A percentile compares a stretch with the other conserved stretches of the same genome.
These are phyloP conservation scores for Peltaster fructicola DNA, from an alignment of 2,329 filamentous ascomycete species.

Conservation along the genomic window DNA sequence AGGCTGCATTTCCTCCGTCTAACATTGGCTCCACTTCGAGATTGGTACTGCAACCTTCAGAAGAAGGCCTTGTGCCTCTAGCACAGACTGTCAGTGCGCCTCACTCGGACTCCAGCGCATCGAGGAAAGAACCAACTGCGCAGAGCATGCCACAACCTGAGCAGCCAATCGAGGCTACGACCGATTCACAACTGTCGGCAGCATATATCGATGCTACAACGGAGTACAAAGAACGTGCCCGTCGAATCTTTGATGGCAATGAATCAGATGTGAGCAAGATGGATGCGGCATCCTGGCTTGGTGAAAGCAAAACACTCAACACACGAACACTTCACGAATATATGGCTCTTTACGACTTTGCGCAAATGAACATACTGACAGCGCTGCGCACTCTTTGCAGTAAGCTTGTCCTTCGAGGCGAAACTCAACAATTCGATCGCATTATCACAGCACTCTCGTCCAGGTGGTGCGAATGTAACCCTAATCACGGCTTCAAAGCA, in stretches of 20 bases:
- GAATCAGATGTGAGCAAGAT: constrained; percentile 66
- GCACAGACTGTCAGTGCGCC: too few relatives aligned
- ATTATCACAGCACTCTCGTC: constrained; percentile 78
- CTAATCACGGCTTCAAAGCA: constrained; percentile 80
- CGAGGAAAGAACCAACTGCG: not conserved
- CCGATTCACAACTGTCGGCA: constrained; percentile 1
- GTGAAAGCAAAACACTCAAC: constrained; percentile 43
- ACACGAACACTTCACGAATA: constrained; percentile 51
- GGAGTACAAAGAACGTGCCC: constrained; percentile 62
- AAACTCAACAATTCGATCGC: constrained; percentile 92
- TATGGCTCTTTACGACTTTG: constrained; percentile 83
- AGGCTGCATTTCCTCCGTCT: constrained; percentile 7
- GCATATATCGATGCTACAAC: not conserved
- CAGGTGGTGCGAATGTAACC: constrained; percentile 87
- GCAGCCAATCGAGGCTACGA: not conserved
- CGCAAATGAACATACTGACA: constrained; percentile 59
- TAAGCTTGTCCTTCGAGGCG: constrained; percentile 66
- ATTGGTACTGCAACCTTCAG: too few relatives aligned
- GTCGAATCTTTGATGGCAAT: constrained; percentile 66
- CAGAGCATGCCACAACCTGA: constrained; percentile 1
- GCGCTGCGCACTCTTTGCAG: constrained; percentile 67
- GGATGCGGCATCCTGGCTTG: constrained; percentile 74
- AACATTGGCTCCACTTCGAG: too few relatives aligned
- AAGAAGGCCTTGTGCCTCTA: too few relatives aligned
- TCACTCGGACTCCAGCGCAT: too few relatives aligned